phyloP scores from a whole-genome alignment of 2,329 filamentous ascomycete species.

The Fusarium sp. region DNA sequence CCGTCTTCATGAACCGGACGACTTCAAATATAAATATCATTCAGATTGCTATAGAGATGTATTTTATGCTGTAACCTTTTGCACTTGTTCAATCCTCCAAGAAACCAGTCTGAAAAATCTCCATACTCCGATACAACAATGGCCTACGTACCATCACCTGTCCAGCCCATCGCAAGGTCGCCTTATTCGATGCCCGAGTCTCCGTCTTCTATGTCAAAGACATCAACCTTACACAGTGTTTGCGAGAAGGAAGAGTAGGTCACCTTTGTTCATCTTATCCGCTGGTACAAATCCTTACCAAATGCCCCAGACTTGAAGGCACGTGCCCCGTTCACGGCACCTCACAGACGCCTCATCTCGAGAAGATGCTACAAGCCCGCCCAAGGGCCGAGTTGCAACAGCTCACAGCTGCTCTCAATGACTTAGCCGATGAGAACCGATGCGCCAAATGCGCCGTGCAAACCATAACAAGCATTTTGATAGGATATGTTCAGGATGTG shows the following conservation, averaged over 20 bases:
- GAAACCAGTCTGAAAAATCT: background rate
- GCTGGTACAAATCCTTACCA: background rate
- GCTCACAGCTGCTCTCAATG: conserved; percentile 12
- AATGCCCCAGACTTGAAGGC: background rate
- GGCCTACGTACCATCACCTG: background rate
- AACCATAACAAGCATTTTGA: conserved; percentile 9
- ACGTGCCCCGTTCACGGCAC: conserved; percentile 11
- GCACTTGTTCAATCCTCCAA: background rate
- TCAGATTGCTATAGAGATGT: background rate
- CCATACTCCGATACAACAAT: background rate
- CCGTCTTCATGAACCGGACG: background rate
- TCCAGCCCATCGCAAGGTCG: background rate
- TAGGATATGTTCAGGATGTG: conserved; percentile 12
- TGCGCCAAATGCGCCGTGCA: conserved; percentile 29
- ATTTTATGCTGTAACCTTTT: background rate
- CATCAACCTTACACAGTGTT: background rate
- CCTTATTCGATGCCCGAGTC: background rate
- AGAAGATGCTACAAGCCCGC: conserved; percentile 20
- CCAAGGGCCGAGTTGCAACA: conserved; percentile 10
- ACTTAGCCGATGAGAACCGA: conserved; percentile 7
- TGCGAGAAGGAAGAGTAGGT: background rate
- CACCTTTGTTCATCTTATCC: background rate
- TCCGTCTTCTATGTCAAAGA: background rate
- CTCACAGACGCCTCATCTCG: conserved; percentile 23
- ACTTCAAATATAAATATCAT: background rate